phyloP scores from a whole-genome alignment of 2,329 filamentous ascomycete genomes.

The Ceratocystis harringtonii region DNA sequence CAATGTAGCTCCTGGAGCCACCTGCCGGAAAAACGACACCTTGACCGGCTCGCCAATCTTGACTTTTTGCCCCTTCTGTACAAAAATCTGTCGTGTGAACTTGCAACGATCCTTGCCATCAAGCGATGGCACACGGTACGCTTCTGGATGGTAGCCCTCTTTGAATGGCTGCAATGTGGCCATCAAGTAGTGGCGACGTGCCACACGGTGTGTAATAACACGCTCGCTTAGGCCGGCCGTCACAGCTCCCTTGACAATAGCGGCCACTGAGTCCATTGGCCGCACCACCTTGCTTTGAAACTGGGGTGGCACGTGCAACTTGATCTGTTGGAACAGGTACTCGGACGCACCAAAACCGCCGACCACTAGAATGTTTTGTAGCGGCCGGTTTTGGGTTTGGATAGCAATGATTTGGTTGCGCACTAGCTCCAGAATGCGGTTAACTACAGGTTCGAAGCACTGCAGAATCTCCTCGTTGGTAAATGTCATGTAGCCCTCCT shows the following conservation, averaged over 20 bases:
- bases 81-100: slow-evolving; percentile 95
- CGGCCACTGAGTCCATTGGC: slow-evolving; percentile 96
- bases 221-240: slow-evolving; percentile 96
- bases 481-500: slow-evolving; percentile 99
- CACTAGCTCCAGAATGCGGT: slow-evolving; percentile 88
- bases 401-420: slow-evolving; percentile 98
- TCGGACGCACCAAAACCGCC: slow-evolving; percentile 97
- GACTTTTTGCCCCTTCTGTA: slow-evolving; percentile 95
- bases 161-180: slow-evolving; percentile 97
- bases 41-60: slow-evolving; percentile 99
- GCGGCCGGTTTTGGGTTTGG: slow-evolving; percentile 81
- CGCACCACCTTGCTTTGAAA: slow-evolving; percentile 97
- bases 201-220: slow-evolving; percentile 91
- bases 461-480: slow-evolving; percentile 98
- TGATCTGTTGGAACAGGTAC: slow-evolving; percentile 99
- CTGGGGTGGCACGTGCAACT: slow-evolving; percentile 91
- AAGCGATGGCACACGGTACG: slow-evolving; percentile 89
- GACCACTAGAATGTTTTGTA: slow-evolving; percentile 94
- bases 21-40: slow-evolving; percentile 95
- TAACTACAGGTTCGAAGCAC: slow-evolving; percentile 97
- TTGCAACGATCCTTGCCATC: slow-evolving; percentile 98
- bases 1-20: slow-evolving; percentile 87
- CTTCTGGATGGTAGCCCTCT: slow-evolving; percentile 94
- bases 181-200: slow-evolving; percentile 97
- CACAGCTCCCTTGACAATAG: slow-evolving; percentile 95